These are phyloP conservation scores for Circinella minor DNA, from an alignment of 371 early-diverging fungal species.

Conservation along the genomic window DNA sequence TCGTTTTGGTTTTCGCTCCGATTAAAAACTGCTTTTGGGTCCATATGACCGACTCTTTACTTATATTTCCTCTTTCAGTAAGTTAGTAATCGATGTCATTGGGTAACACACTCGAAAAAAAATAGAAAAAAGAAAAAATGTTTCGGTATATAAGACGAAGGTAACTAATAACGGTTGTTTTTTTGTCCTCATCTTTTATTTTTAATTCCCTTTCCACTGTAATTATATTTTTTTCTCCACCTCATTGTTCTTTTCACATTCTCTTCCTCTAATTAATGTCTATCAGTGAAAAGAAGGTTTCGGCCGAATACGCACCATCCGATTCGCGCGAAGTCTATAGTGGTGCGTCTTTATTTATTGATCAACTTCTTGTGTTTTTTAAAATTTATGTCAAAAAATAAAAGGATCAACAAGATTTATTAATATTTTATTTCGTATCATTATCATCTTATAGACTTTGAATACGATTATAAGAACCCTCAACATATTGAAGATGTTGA, in stretches of 20 bases:
- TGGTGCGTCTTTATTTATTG: background rate
- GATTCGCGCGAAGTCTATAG: conserved; percentile 5
- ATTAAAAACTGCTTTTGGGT: conserved; percentile 4
- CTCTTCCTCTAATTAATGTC: background rate
- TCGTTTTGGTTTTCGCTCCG: conserved; percentile 2
- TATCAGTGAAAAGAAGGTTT: conserved; percentile 4
- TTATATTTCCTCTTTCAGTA: conserved; percentile 5
- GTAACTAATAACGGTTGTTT: too few relatives aligned
- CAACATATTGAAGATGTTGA: conserved; percentile 19
- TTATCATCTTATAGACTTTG: conserved; percentile 1
- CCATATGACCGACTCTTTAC: background rate
- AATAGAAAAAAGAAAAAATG: conserved; percentile 10
- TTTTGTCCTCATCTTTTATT: background rate
- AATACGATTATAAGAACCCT: conserved; percentile 16
- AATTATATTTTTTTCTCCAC: too few relatives aligned
- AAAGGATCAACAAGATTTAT: background rate
- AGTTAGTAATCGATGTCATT: background rate
- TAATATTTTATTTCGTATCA: background rate
- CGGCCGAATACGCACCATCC: conserved; percentile 2
- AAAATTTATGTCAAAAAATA: background rate
- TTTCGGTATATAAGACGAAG: background rate
- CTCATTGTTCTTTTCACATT: too few relatives aligned
- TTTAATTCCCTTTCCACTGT: background rate
- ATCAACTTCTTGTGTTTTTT: background rate
- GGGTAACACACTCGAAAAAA: background rate